phyloP scores from a whole-genome alignment of 2,329 filamentous ascomycete genomes.

The Ophiocordyceps polyrhachis-furcata region DNA sequence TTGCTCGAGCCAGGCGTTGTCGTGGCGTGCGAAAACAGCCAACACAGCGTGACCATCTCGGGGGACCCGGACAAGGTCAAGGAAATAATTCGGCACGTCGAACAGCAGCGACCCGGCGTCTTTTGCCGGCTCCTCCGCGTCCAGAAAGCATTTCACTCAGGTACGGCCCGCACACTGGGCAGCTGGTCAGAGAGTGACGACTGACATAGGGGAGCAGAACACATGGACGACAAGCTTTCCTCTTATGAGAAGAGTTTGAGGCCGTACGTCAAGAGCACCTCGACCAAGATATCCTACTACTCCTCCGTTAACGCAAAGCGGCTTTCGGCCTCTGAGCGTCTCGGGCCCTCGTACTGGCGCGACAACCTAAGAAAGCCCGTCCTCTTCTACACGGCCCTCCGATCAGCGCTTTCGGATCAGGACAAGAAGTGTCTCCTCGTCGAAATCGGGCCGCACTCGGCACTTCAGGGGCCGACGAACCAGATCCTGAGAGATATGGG shows the following conservation, averaged over 20 bases:
- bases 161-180: too few species aligned
- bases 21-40: background rate
- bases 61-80: background rate
- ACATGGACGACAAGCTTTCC: too few species aligned
- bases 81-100: background rate
- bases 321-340: background rate
- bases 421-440: background rate
- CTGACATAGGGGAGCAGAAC: too few species aligned
- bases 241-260: background rate
- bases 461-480: background rate
- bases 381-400: background rate
- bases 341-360: background rate
- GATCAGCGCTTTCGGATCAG: background rate
- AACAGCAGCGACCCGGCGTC: background rate
- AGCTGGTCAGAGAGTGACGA: too few species aligned
- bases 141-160: background rate
- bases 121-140: background rate
- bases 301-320: background rate
- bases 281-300: background rate
- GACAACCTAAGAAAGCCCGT: background rate
- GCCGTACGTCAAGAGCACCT: background rate
- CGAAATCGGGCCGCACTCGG: background rate
- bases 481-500: background rate
- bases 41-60: background rate
- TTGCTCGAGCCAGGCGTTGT: background rate